Evolutionary conservation across 202 grass and related monocot species (phyloP).

Genomic region (Setaria italica): DNA sequence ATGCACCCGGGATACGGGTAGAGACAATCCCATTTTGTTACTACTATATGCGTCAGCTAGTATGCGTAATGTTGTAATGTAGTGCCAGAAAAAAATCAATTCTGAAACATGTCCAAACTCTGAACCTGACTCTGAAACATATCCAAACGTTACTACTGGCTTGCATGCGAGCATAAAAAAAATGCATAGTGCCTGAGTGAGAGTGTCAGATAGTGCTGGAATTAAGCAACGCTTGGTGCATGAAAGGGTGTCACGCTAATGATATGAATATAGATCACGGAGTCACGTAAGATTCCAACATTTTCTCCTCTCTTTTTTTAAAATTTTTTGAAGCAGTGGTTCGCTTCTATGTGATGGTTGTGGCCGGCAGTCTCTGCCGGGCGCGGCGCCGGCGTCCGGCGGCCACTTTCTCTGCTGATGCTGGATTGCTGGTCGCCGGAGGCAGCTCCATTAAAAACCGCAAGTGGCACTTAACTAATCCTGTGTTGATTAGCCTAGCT

Average conservation of each 20-base stretch:
- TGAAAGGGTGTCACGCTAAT: not conserved
- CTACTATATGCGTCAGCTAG: not conserved
- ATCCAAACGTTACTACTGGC: too few species aligned
- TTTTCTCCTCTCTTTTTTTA: too few species aligned
- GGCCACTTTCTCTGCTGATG: slow-evolving; percentile 21
- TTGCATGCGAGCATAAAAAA: too few species aligned
- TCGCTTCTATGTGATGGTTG: not conserved
- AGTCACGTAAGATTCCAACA: not conserved
- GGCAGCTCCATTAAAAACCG: slow-evolving; percentile 23
- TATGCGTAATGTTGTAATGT: not conserved
- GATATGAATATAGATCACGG: not conserved
- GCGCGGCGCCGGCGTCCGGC: not conserved
- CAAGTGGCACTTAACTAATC: slow-evolving; percentile 20
- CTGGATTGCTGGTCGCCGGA: slow-evolving; percentile 9
- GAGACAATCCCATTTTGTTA: not conserved
- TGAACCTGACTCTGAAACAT: not conserved
- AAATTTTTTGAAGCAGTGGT: not conserved
- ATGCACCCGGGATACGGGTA: not conserved
- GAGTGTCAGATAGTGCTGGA: not conserved
- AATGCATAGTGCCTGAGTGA: not conserved
- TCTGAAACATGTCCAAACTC: not conserved
- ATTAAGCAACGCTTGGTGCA: not conserved
- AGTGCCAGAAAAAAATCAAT: not conserved
- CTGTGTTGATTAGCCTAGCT: not conserved
- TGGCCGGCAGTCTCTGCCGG: slow-evolving; percentile 4